Percentiles rank a stretch among this genome's conserved stretches.
Conservation (phyloP, 2,329 filamentous ascomycete genomes). For the Capronia epimyces region DNA sequence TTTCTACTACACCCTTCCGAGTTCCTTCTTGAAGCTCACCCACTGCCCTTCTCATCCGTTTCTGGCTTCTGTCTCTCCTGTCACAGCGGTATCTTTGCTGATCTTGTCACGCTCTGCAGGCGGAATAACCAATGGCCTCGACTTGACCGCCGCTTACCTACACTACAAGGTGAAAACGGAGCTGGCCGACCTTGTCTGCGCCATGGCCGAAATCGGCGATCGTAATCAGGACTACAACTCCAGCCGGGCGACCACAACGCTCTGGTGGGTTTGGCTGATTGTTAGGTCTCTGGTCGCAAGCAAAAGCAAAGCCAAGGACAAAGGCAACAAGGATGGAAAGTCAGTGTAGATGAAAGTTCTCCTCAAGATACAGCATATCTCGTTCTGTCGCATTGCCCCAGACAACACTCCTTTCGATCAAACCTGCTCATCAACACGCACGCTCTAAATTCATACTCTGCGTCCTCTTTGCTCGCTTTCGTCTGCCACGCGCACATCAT, state of each 20-base stretch:
- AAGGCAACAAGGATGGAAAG: background rate
- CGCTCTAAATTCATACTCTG: no score
- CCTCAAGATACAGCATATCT: no score
- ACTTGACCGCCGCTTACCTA: conserved; percentile 33
- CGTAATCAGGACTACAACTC: conserved; percentile 30
- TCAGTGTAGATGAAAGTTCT: no score
- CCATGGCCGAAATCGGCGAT: conserved; percentile 34
- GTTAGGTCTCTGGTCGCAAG: conserved; percentile 9
- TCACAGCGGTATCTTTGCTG: background rate
- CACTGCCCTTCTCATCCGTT: background rate
- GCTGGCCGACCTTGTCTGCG: conserved; percentile 34
- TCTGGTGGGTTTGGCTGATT: conserved; percentile 19
- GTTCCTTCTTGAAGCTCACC: no score
- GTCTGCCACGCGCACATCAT: no score
- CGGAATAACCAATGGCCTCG: conserved; percentile 33
- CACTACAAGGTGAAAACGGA: conserved; percentile 28
- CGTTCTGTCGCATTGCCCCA: no score
- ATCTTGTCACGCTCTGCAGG: background rate
- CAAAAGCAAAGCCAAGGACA: background rate
- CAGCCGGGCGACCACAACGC: conserved; percentile 11
- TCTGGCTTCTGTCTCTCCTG: background rate
- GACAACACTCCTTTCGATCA: no score
- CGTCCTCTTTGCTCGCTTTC: no score
- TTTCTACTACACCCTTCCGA: background rate
- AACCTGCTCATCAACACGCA: no score